A percentile compares a stretch with the other conserved stretches of the same genome.
Evolutionary conservation across 257 asterid species (phyloP).

Genomic region (Galeopsis tetrahit): DNA sequence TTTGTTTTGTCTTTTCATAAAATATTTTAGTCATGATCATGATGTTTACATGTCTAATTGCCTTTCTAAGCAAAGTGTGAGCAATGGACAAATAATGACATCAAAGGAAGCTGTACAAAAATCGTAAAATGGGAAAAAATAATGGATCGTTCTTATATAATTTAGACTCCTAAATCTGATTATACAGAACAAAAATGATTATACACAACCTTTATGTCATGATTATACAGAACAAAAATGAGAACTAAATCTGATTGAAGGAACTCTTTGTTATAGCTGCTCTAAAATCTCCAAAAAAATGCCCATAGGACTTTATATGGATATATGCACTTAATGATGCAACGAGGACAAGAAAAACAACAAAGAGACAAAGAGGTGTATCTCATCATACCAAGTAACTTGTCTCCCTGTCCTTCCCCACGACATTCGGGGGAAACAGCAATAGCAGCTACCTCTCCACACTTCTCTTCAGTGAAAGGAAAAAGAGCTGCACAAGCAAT

Average conservation of each 20-base stretch:
- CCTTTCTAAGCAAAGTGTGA: neutral
- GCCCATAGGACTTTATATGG: constrained; percentile 4
- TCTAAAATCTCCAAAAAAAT: neutral
- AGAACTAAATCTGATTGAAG: neutral
- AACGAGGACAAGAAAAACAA: constrained; percentile 18
- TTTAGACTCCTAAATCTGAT: constrained; percentile 8
- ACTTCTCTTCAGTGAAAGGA: constrained; percentile 74
- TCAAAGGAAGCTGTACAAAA: neutral
- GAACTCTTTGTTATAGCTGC: neutral
- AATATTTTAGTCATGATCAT: neutral
- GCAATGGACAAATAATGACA: neutral
- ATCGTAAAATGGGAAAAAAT: neutral
- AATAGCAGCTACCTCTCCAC: constrained; percentile 97
- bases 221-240: neutral
- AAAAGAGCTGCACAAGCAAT: constrained; percentile 96
- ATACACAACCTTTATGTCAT: neutral
- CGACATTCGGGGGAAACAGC: constrained; percentile 98
- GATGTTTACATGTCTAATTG: neutral
- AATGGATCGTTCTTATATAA: neutral
- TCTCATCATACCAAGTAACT: constrained; percentile 76
- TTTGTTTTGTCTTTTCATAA: neutral
- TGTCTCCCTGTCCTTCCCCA: constrained; percentile 99
- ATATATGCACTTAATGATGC: constrained; percentile 19
- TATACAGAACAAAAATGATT: neutral
- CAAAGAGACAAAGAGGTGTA: neutral